phyloP scores from a whole-genome alignment of 805 yeast genomes.

The Schwanniomyces polymorphus region DNA sequence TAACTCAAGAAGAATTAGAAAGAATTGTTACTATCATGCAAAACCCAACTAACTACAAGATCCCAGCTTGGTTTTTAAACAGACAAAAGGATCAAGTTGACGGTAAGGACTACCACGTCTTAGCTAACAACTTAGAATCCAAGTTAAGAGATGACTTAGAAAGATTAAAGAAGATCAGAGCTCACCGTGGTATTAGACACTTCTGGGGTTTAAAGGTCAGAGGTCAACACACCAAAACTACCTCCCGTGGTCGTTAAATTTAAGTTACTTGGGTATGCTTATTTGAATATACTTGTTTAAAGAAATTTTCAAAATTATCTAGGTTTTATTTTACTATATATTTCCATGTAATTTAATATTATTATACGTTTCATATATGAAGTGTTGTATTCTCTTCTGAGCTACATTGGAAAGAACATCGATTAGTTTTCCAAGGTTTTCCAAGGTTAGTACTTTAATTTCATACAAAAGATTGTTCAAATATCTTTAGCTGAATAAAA shows the following conservation, averaged over 20 bases:
- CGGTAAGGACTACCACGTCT: constrained; percentile 98
- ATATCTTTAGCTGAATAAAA: no score
- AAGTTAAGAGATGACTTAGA: constrained; percentile 99
- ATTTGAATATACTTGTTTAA: constrained; percentile 3
- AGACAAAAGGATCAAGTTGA: constrained; percentile 98
- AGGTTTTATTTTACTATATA: constrained; percentile 9
- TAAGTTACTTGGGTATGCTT: constrained; percentile 16
- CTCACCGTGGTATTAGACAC: constrained; percentile 99
- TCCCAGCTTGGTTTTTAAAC: constrained; percentile 99
- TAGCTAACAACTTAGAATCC: constrained; percentile 98
- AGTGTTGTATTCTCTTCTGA: neutral
- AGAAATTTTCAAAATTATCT: constrained; percentile 3
- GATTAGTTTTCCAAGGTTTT: no score
- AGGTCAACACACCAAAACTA: constrained; percentile 99
- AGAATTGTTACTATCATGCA: constrained; percentile 99
- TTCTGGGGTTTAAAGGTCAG: constrained; percentile 99
- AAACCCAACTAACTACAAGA: constrained; percentile 99
- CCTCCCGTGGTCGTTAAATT: constrained; percentile 82
- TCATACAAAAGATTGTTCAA: no score
- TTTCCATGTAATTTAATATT: constrained; percentile 19
- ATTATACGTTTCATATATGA: constrained; percentile 8
- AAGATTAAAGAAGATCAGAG: constrained; percentile 99
- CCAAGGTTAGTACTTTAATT: no score
- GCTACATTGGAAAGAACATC: no score
- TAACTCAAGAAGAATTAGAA: constrained; percentile 99